These are phyloP conservation scores for Salmacisia buchloeana DNA, from an alignment of 1,284 basidiomycete genomes.

Conservation along the genomic window DNA sequence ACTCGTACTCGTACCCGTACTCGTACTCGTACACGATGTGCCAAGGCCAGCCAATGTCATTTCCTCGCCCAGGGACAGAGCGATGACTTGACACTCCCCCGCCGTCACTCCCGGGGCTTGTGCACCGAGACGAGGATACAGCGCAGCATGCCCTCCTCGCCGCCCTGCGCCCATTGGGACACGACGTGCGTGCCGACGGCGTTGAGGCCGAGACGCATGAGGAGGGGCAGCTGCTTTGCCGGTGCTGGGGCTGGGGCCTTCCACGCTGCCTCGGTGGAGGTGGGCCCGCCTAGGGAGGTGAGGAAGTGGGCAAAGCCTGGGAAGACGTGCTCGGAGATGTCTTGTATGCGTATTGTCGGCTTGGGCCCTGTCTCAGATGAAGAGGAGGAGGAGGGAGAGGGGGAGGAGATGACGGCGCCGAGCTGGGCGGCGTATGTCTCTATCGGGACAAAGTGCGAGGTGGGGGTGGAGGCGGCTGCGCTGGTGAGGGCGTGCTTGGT, in stretches of 20 bases:
- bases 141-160: slow-evolving; percentile 28
- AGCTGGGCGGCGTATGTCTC: slow-evolving; percentile 26
- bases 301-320: slow-evolving; percentile 41
- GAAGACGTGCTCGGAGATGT: slow-evolving; percentile 38
- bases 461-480: slow-evolving; percentile 20
- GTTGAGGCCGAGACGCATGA: slow-evolving; percentile 26
- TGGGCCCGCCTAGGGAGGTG: slow-evolving; percentile 13
- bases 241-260: slow-evolving; percentile 6
- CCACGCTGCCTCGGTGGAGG: slow-evolving; percentile 25
- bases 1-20: too few species aligned
- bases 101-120: neutral
- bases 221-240: slow-evolving; percentile 19
- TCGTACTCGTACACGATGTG: too few species aligned
- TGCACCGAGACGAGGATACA: slow-evolving; percentile 34
- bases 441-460: slow-evolving; percentile 25
- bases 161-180: slow-evolving; percentile 33
- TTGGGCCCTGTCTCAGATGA: neutral
- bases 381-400: too few species aligned
- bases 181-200: slow-evolving; percentile 21
- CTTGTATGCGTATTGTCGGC: slow-evolving; percentile 28
- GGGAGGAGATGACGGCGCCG: too few species aligned
- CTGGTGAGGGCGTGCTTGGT: slow-evolving; percentile 23
- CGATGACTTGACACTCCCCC: too few species aligned
- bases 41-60: too few species aligned
- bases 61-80: too few species aligned